phyloP scores from a whole-genome alignment of 305 asterid species.

The Rubia tinctorum region DNA sequence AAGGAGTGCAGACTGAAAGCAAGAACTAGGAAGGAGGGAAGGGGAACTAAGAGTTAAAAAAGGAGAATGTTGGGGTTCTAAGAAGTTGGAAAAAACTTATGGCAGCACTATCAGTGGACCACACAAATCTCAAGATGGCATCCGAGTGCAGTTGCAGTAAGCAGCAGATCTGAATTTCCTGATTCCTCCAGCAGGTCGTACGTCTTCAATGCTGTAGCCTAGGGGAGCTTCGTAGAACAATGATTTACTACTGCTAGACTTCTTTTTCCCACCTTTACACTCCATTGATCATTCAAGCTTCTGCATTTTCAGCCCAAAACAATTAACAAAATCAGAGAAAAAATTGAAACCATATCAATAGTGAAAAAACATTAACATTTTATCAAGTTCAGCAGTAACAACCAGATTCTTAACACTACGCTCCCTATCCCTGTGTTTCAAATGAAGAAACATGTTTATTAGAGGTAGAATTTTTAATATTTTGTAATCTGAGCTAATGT shows the following conservation, averaged over 20 bases:
- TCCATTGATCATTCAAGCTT: slow-evolving; percentile 78
- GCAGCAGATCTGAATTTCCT: slow-evolving; percentile 98
- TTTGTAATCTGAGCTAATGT: neutral
- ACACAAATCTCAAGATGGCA: slow-evolving; percentile 75
- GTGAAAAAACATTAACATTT: neutral
- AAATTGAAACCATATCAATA: neutral
- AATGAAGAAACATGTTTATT: neutral
- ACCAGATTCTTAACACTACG: neutral
- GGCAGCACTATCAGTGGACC: slow-evolving; percentile 23
- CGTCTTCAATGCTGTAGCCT: slow-evolving; percentile 90
- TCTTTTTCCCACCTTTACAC: slow-evolving; percentile 77
- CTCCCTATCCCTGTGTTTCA: neutral
- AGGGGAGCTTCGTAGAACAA: slow-evolving; percentile 87
- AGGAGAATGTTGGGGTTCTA: neutral
- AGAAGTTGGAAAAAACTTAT: slow-evolving; percentile 12
- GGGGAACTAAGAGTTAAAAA: slow-evolving; percentile 4
- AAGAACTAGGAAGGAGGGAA: slow-evolving; percentile 26
- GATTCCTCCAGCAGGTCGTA: slow-evolving; percentile 94
- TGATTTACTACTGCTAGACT: slow-evolving; percentile 82
- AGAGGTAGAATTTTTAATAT: neutral
- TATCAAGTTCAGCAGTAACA: neutral
- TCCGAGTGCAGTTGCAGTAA: slow-evolving; percentile 90
- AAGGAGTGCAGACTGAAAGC: slow-evolving; percentile 33
- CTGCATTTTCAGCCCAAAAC: neutral
- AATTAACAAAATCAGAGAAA: neutral